Evolutionary conservation across 78 protist genomes (phyloP).

Genomic region (Dictyostelium purpureum): DNA sequence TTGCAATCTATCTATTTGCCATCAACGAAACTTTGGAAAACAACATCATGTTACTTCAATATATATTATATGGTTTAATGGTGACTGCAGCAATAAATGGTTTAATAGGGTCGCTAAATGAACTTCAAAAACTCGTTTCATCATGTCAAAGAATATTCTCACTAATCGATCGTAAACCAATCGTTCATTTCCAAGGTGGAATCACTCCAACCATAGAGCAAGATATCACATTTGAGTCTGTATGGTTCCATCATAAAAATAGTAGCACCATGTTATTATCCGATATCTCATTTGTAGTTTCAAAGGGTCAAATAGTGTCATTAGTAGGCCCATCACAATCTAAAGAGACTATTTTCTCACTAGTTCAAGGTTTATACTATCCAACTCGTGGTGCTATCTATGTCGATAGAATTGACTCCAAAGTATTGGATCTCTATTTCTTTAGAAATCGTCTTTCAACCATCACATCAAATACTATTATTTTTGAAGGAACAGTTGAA

Average conservation of each 20-base stretch:
- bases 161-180: conserved; percentile 51
- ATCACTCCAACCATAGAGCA: conserved; percentile 7
- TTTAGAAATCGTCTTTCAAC: conserved; percentile 18
- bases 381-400: conserved; percentile 44
- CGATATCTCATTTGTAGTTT: conserved; percentile 8
- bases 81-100: conserved; percentile 18
- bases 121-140: conserved; percentile 39
- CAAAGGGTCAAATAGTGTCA: conserved; percentile 8
- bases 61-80: conserved; percentile 33
- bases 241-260: conserved; percentile 23
- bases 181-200: conserved; percentile 43
- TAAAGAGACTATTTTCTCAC: conserved; percentile 33
- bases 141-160: conserved; percentile 23
- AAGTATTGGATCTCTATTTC: conserved; percentile 21
- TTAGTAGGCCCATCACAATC: conserved; percentile 55
- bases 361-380: conserved; percentile 59
- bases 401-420: conserved; percentile 48
- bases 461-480: conserved; percentile 20
- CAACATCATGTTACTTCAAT: background rate
- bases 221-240: conserved; percentile 28
- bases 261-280: background rate
- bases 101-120: conserved; percentile 11
- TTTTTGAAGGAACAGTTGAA: conserved; percentile 66
- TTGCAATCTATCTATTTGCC: conserved; percentile 2
- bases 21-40: background rate